Percentiles rank a stretch among this genome's conserved stretches.
phyloP scores from a whole-genome alignment of 2,329 filamentous ascomycete species.

The Didymellaceae sp. region DNA sequence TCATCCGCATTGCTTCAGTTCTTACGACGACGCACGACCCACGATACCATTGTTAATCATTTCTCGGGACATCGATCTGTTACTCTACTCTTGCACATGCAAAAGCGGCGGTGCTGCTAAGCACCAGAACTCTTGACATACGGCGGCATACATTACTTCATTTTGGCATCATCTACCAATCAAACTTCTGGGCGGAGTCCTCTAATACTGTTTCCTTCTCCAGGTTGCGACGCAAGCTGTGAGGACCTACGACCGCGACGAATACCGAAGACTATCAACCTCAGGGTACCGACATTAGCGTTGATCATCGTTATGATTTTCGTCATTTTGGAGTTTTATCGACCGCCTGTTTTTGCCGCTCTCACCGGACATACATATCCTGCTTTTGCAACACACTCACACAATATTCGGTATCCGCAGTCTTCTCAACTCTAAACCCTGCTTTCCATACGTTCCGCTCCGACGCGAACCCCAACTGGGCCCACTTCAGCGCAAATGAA shows the following conservation, averaged over 20 bases:
- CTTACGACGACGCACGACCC: conserved; percentile 44
- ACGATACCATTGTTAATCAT: conserved; percentile 46
- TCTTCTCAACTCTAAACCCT: conserved; percentile 19
- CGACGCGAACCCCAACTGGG: background rate
- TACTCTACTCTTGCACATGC: conserved; percentile 34
- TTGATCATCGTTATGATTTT: conserved; percentile 45
- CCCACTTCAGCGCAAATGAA: conserved; percentile 5
- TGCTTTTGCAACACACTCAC: conserved; percentile 21
- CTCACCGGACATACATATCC: conserved; percentile 28
- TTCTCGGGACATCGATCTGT: conserved; percentile 36
- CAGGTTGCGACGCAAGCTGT: conserved; percentile 38
- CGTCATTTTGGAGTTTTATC: conserved; percentile 18
- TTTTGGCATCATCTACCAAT: conserved; percentile 17
- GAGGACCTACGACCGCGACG: conserved; percentile 46
- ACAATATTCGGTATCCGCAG: conserved; percentile 46
- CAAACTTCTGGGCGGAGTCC: conserved; percentile 16
- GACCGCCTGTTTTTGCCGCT: conserved; percentile 15
- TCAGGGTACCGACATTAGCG: conserved; percentile 49
- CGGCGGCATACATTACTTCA: conserved; percentile 27
- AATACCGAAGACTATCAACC: conserved; percentile 49
- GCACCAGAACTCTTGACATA: conserved; percentile 24
- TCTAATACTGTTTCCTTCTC: conserved; percentile 19
- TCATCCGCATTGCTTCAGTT: conserved; percentile 37
- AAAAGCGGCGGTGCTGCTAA: conserved; percentile 34
- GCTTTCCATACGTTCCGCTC: background rate